Evolutionary conservation across 768 basidiomycete genomes (phyloP).

Genomic region (Fistulinella prunicolor): DNA sequence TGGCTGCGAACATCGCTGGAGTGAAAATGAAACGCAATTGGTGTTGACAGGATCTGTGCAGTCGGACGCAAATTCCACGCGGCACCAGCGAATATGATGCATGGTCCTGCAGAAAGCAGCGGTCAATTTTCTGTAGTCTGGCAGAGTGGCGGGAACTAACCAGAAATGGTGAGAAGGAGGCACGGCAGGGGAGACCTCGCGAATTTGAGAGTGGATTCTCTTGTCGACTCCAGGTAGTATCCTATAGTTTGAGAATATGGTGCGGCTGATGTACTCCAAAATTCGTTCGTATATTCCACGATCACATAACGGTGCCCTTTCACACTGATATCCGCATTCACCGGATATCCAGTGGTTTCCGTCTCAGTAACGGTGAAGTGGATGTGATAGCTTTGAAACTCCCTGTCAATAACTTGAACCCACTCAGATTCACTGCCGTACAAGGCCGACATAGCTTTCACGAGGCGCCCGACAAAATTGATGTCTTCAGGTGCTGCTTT

Average conservation of each 20-base stretch:
- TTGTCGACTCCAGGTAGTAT: conserved; percentile 23
- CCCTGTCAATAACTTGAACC: background rate
- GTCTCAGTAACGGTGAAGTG: background rate
- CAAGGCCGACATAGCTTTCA: background rate
- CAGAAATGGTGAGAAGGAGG: conserved; percentile 22
- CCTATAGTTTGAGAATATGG: conserved; percentile 24
- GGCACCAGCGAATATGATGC: conserved; percentile 28
- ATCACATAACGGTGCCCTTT: conserved; percentile 6
- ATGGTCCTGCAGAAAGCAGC: conserved; percentile 16
- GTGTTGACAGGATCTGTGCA: conserved; percentile 25
- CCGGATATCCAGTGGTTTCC: background rate
- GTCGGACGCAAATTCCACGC: conserved; percentile 21
- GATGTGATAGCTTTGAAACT: background rate
- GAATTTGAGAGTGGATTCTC: background rate
- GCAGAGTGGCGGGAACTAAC: conserved; percentile 10
- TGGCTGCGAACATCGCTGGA: conserved; percentile 12
- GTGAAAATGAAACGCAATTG: conserved; percentile 25
- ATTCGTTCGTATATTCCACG: conserved; percentile 22
- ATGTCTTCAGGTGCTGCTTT: background rate
- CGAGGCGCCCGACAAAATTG: background rate
- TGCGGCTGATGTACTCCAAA: conserved; percentile 16
- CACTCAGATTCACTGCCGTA: background rate
- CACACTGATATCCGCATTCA: background rate
- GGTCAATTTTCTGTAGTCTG: background rate
- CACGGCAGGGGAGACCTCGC: conserved; percentile 25